Percentiles rank a stretch among this genome's conserved stretches.
Evolutionary conservation across 1,284 basidiomycete genomes (phyloP).

Genomic region (Sanghuangporus sanghuang): DNA sequence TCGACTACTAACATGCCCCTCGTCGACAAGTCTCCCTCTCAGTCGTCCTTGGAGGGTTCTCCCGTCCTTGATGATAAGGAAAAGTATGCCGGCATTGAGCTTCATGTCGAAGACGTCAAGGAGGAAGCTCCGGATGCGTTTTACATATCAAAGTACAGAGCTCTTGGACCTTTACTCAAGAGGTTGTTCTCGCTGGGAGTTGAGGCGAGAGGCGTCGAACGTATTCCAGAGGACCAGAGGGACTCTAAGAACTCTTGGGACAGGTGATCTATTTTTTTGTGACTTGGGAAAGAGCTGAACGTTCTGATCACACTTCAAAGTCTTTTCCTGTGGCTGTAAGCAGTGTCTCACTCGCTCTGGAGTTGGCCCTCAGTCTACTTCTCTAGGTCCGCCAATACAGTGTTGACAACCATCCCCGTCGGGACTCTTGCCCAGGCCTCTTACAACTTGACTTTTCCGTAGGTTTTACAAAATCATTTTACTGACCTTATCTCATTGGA

Average conservation of each 20-base stretch:
- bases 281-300: background rate
- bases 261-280: conserved; percentile 31
- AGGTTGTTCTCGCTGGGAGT: conserved; percentile 40
- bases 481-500: background rate
- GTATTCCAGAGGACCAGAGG: conserved; percentile 44
- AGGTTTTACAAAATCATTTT: conserved; percentile 20
- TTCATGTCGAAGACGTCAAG: background rate
- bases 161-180: conserved; percentile 32
- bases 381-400: conserved; percentile 22
- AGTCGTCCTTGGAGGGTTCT: background rate
- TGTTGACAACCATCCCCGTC: conserved; percentile 51
- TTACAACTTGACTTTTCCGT: conserved; percentile 48
- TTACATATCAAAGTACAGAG: conserved; percentile 33
- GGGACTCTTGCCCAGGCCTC: conserved; percentile 50
- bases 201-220: conserved; percentile 47
- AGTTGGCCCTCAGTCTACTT: background rate
- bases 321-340: conserved; percentile 46
- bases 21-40: background rate
- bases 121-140: conserved; percentile 27
- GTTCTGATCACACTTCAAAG: conserved; percentile 22
- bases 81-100: conserved; percentile 2
- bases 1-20: background rate
- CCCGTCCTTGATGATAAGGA: conserved; percentile 7
- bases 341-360: background rate
- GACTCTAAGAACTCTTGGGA: conserved; percentile 44